Evolutionary conservation across 371 early-diverging fungal genomes (phyloP), one percentile per base, ranked within the genome.

Genomic region (Neoconidiobolus thromboides): DNA sequence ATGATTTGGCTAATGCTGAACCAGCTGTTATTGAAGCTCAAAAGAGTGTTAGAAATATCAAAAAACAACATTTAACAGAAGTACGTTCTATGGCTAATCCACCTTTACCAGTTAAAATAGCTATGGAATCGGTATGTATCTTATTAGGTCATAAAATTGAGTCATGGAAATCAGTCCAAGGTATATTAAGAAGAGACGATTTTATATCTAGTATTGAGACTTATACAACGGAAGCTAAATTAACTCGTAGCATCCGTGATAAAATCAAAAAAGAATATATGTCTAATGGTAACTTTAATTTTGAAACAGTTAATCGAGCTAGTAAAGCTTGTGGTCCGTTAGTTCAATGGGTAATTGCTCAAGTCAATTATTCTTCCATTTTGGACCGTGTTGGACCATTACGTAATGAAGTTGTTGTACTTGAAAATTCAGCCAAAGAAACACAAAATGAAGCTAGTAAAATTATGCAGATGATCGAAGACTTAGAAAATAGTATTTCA

Each of bases 281-380:
- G 52, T 74, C 65, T 65, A 82, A 92, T 59, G 85, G 93, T 48
- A 78, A 79, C 60, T 98, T 81, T 68, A 92, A 91, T 70, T 94
- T 87, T 67, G 98, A 98, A 59, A 68, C 76, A 0, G 92, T 98
- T 41, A 92, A 92, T 71, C 89, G 91, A 61, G 99, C 99, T n/a
- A 87, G 89, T 67, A 93, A 91, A 71, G 99, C 99, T 0, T 99
- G 99, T 71, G 99, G 96, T 39, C 96, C 98, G 12, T 71, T 99
- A 37, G 95, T 91, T 58, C 83, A 91, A 67, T 99, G 99, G 99
- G 94, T 91, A 1, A 80, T 81, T 63, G 98, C 98, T 14, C 98
- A 96, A 73, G 89, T 94, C 41, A 81, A 82, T 63, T 98, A 83
- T 66, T 80, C 91, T 4, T 81, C 84, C 60, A 96, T 98, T 57